Percentiles rank a stretch among this genome's conserved stretches.
phyloP scores from a whole-genome alignment of 495 filamentous ascomycete species.

The Hypoxylon crocopeplum region DNA sequence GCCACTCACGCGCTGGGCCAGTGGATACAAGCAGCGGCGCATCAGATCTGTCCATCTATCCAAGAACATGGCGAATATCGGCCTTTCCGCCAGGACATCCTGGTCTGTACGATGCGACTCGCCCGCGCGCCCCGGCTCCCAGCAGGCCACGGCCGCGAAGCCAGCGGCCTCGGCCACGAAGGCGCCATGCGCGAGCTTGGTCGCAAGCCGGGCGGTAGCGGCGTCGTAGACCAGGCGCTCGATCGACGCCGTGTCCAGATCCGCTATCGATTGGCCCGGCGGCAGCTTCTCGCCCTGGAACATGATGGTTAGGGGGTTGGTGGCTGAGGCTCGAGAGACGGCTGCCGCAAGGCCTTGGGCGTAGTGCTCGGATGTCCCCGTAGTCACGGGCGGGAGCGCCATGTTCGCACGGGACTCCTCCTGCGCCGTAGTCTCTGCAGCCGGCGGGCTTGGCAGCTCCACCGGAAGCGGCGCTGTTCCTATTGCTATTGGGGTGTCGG shows the following conservation, averaged over 20 bases:
- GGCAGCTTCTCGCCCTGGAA: constrained; percentile 17
- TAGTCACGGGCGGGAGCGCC: constrained; percentile 22
- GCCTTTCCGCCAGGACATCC: neutral
- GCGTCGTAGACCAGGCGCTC: constrained; percentile 4
- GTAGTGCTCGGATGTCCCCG: constrained; percentile 20
- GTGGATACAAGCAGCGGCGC: constrained; percentile 2
- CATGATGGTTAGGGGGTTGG: constrained; percentile 8
- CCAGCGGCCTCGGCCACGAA: constrained; percentile 15
- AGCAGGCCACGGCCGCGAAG: constrained; percentile 23
- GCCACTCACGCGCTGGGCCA: constrained; percentile 9
- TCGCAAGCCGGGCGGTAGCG: neutral
- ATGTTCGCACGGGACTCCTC: no score
- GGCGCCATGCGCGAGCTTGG: constrained; percentile 6
- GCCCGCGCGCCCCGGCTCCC: constrained; percentile 4
- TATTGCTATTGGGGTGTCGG: constrained; percentile 16
- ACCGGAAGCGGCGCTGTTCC: no score
- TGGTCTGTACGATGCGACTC: neutral
- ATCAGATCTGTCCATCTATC: neutral
- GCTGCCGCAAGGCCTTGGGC: constrained; percentile 10
- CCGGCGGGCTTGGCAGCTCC: no score
- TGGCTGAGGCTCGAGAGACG: constrained; percentile 12
- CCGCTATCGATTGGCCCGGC: neutral
- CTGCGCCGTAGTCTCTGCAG: no score
- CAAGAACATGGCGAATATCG: constrained; percentile 5
- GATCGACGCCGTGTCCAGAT: neutral